Base-by-base conservation (phyloP, 2,329 filamentous ascomycete species). In the Metarhizium robertsii region DNA sequence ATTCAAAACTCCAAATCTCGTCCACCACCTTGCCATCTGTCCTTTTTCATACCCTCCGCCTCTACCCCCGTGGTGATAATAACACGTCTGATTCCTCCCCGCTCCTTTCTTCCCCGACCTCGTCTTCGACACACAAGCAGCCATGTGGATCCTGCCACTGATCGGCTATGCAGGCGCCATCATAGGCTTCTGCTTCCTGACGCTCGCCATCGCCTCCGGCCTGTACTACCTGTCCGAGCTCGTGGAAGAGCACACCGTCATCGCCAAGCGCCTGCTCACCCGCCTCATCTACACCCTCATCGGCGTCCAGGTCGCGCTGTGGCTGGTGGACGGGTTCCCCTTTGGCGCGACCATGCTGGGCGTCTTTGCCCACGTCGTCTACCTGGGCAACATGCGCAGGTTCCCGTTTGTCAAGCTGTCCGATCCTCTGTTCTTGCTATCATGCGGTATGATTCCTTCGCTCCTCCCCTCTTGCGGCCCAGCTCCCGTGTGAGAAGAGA, bases 171-270 rank as follows among this genome's bases (percentile, higher is more conserved):
- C 91, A 38, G 94, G 94, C 66, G 84, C 95, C 62, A 74, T 91
- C 60, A 76, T 96, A 58, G 92, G 92, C 69, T 99, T 99, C 76
- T 84, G 83, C 66, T 97, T 99, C 74, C 78, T 99, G 62, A 97
- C 94, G 20, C 79, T 99, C 59, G 91, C 92, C 55, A 97, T 99
- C 67, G 94, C 94, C 43, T 96, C 91, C n/a, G 94, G 94, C 42
- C 84, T 99, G 30, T 99, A 99, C 76, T 99, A 99, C 71, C 86
- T 99, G 54, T 96, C 92, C 29, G 94, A 99, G 71, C 85, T 97
- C 14, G 94, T 99, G 58, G 94, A 99, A 74, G 94, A 99, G 71
- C 92, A 99, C 69, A 96, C 92, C 4, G 92, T 97, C 11, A 73
- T 95, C 59, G 88, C 92, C 13, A 95, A 95, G 69, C 89, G 87